Conservation (phyloP, 2,329 filamentous ascomycete genomes). For the Fusarium coffeatum region DNA sequence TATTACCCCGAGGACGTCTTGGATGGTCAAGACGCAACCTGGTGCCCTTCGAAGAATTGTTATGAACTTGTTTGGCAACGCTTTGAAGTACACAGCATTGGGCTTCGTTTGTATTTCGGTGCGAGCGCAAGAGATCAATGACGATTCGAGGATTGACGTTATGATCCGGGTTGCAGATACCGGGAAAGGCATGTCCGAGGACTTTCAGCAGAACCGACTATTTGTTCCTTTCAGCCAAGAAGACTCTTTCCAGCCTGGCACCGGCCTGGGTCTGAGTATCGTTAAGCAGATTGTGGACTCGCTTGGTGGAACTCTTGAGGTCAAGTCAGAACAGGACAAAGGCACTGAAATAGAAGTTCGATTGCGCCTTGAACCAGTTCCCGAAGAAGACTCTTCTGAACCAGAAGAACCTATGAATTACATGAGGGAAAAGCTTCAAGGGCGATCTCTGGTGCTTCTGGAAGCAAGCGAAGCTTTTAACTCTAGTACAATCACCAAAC, state of each 20-base stretch:
- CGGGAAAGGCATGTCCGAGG: conserved; percentile 71
- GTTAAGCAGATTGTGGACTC: conserved; percentile 70
- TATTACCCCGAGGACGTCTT: conserved; percentile 58
- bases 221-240: conserved; percentile 74
- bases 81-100: conserved; percentile 69
- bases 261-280: conserved; percentile 72
- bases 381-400: background rate
- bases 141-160: conserved; percentile 42
- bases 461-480: conserved; percentile 14
- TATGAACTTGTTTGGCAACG: conserved; percentile 72
- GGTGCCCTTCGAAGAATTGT: conserved; percentile 65
- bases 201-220: conserved; percentile 69
- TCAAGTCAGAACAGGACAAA: conserved; percentile 63
- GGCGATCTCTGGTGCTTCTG: conserved; percentile 35
- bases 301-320: conserved; percentile 68
- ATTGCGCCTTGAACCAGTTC: conserved; percentile 52
- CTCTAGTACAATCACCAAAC: conserved; percentile 16
- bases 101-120: conserved; percentile 62
- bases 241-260: conserved; percentile 68
- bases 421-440: conserved; percentile 28
- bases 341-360: conserved; percentile 67
- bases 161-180: conserved; percentile 68
- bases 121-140: conserved; percentile 38
- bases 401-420: conserved; percentile 32
- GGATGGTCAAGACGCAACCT: conserved; percentile 65